Conservation (phyloP, 768 basidiomycete genomes). For the Podaxis carcinomalis region DNA sequence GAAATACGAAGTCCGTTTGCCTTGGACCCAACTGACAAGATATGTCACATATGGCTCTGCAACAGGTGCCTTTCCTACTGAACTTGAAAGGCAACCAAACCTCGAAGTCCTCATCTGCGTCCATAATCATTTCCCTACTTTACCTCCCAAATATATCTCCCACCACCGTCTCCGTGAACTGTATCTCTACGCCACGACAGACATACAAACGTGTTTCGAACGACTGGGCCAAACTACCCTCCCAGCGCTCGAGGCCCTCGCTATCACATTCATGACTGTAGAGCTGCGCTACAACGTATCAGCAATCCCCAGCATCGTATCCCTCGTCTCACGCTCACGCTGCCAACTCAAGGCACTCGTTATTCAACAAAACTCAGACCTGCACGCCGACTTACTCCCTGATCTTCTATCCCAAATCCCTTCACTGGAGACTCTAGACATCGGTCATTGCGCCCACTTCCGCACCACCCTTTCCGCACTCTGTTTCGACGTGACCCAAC, state of each 20-base stretch:
- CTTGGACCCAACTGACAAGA: not conserved
- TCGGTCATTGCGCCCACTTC: not conserved
- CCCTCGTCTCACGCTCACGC: not conserved
- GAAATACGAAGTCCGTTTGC: not conserved
- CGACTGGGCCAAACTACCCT: not conserved
- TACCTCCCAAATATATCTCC: not conserved
- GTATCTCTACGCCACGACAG: not conserved
- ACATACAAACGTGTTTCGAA: not conserved
- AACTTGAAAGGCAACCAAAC: not conserved
- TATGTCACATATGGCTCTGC: not conserved
- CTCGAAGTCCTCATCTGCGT: not conserved
- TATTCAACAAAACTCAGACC: not conserved
- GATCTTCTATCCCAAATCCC: not conserved
- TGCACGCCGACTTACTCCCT: not conserved
- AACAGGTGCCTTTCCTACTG: not conserved
- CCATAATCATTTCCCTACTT: not conserved
- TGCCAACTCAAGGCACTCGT: constrained; percentile 2
- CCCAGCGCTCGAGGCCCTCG: not conserved
- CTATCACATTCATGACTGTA: not conserved
- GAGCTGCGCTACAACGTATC: not conserved
- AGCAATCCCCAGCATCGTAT: not conserved
- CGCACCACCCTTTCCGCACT: not conserved
- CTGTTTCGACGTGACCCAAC: not conserved
- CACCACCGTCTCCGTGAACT: not conserved
- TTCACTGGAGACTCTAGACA: not conserved